These are phyloP conservation scores for Eucalyptus albens DNA, from an alignment of 345 rosid genomes.

Conservation along the genomic window DNA sequence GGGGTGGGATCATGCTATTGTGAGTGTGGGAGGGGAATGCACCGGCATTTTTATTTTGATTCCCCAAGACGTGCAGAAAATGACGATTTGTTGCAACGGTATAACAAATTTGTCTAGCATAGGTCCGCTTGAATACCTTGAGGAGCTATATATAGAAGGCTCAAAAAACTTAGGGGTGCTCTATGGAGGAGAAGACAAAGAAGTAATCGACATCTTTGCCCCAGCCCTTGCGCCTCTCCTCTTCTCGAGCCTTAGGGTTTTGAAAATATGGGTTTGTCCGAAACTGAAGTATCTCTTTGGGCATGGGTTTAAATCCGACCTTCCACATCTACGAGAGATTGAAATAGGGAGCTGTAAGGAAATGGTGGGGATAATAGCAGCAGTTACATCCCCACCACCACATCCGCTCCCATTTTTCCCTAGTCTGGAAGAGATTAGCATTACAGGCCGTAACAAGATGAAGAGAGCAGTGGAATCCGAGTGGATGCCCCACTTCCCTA, in stretches of 20 bases:
- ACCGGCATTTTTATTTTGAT: too few relatives aligned
- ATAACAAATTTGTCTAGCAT: too few relatives aligned
- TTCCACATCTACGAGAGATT: too few relatives aligned
- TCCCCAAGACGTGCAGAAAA: too few relatives aligned
- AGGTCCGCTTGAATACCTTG: too few relatives aligned
- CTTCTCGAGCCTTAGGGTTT: background rate
- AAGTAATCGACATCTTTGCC: background rate
- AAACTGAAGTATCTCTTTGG: background rate
- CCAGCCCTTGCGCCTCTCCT: background rate
- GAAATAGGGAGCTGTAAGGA: accelerated
- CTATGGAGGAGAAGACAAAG: background rate
- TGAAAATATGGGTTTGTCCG: accelerated
- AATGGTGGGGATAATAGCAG: background rate
- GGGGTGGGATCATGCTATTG: too few relatives aligned
- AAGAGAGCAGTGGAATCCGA: background rate
- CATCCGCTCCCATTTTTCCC: background rate
- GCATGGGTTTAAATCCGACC: background rate
- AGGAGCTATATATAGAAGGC: accelerated
- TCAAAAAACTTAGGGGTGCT: background rate
- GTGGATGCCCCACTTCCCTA: background rate
- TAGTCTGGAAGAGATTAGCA: accelerated
- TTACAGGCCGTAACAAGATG: accelerated
- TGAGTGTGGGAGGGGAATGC: too few relatives aligned
- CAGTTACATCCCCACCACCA: background rate
- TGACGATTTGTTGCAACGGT: too few relatives aligned